Percentiles rank a stretch among this genome's conserved stretches.
phyloP scores from a whole-genome alignment of 352 stramenopile species.

The Pythium folliculosum region DNA sequence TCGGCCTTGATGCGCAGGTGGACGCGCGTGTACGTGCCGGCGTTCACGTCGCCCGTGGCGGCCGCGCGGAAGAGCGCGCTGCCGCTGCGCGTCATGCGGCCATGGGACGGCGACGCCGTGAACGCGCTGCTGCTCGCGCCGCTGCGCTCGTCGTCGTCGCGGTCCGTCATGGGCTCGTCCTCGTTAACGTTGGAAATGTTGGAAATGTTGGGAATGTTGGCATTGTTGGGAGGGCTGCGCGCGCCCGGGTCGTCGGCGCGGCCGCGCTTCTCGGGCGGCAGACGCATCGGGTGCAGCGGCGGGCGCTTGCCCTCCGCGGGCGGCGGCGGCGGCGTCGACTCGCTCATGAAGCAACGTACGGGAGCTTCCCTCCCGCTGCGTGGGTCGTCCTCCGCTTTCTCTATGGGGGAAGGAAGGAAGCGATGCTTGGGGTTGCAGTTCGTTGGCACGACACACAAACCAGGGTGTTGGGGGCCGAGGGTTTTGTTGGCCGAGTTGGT shows the following conservation, averaged over 20 bases:
- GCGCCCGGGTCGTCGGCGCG: constrained; percentile 20
- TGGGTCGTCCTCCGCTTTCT: constrained; percentile 1
- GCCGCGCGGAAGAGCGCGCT: constrained; percentile 17
- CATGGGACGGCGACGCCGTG: constrained; percentile 15
- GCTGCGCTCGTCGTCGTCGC: constrained; percentile 27
- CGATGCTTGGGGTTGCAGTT: constrained; percentile 10
- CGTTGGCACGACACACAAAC: background rate
- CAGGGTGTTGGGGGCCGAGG: background rate
- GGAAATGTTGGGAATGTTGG: too few relatives aligned
- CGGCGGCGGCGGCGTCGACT: constrained; percentile 16
- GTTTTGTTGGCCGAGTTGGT: constrained; percentile 20
- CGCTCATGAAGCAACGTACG: constrained; percentile 14
- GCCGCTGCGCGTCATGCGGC: constrained; percentile 15
- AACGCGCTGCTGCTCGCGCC: constrained; percentile 13
- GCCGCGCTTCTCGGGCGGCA: constrained; percentile 52
- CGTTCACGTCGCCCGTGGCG: constrained; percentile 67
- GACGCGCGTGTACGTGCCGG: constrained; percentile 81
- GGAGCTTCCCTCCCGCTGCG: background rate
- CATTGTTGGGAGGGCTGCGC: constrained; percentile 10
- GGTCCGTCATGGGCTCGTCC: constrained; percentile 21
- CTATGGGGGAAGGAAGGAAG: background rate
- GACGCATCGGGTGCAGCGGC: constrained; percentile 41
- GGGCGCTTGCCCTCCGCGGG: constrained; percentile 46
- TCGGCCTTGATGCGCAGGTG: constrained; percentile 67
- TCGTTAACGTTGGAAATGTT: background rate